Base-by-base conservation (phyloP, 164 flowering plant genomes). In the Kalanchoe fedtschenkoi region DNA sequence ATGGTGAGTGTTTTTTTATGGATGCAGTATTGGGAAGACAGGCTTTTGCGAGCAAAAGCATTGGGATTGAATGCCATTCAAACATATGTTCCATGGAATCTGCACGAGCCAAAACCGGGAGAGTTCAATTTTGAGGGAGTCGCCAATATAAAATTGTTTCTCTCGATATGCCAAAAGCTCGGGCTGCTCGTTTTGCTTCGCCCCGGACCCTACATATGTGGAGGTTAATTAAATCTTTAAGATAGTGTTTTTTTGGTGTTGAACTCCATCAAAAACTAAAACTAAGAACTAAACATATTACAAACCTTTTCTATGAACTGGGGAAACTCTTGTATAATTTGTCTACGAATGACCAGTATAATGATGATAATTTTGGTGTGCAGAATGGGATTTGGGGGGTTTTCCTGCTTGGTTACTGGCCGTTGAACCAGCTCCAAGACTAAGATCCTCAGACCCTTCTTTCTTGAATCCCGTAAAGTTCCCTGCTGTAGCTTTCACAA, bases 331-430 rank as follows among this genome's bases (percentile, higher is more conserved):
- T 3, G 14, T 34, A 4, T 4, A 33, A 6, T 34, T 17, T 19
- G 33, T 0, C 41, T 13, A 34, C 38, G 1, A 5, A 3, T 34
- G 38, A 11, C 14, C 1, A 16, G 13, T 37, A n/a, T 34, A 17
- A 14, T 9, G 34, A 28, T 38, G 8, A 1, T 39, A 38, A 41
- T 19, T 55, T 61, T 5, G 29, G 15, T 29, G 70, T 78, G 72
- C 85, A 93, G 98, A 93, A 71, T 93, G 98, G 98, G 98, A 93
- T 72, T 75, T 90, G 28, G 98, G 98, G 42, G 98, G 98, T 32
- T 90, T 90, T 59, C 98, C 98, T 67, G 78, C 89, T 55, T 93
- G 98, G 98, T 74, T 93, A 68, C 95, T 93, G 64, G 72, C 86
- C 26, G 65, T 76, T 38, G 77, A 84, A 64, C 98, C 98, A 44